phyloP scores from a whole-genome alignment of 176 grass and related monocot genomes.

The Elaeis guineensis region DNA sequence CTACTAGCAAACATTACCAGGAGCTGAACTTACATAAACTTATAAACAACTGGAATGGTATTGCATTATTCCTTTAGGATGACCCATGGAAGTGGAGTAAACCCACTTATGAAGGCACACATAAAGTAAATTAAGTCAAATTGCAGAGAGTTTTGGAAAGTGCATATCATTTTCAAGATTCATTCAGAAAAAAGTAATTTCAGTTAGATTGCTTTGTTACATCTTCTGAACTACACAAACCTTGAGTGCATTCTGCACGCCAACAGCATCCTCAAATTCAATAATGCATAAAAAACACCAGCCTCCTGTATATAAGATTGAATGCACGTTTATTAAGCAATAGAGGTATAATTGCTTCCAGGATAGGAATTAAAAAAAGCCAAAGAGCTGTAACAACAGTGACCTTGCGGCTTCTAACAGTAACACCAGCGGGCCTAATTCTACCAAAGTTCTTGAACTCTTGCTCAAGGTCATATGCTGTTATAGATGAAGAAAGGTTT shows the following conservation, averaged over 20 bases:
- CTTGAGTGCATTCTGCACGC: slow-evolving; percentile 52
- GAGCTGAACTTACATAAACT: too few relatives aligned
- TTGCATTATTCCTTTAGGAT: too few relatives aligned
- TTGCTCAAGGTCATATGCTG: slow-evolving; percentile 57
- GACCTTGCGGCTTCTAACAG: slow-evolving; percentile 74
- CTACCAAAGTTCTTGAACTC: slow-evolving; percentile 53
- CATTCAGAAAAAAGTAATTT: too few relatives aligned
- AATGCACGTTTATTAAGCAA: slow-evolving; percentile 11
- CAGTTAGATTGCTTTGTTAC: too few relatives aligned
- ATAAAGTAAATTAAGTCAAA: too few relatives aligned
- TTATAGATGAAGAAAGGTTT: slow-evolving; percentile 59
- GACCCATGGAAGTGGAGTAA: too few relatives aligned
- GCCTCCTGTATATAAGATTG: slow-evolving; percentile 37
- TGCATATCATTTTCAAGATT: too few relatives aligned
- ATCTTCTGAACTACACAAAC: slow-evolving; percentile 23
- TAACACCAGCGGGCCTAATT: slow-evolving; percentile 59
- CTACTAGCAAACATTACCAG: too few relatives aligned
- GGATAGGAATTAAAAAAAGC: neutral
- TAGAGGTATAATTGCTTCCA: neutral
- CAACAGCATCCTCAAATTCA: slow-evolving; percentile 52
- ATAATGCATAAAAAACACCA: slow-evolving; percentile 71
- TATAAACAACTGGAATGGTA: too few relatives aligned
- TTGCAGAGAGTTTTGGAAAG: too few relatives aligned
- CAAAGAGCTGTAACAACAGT: slow-evolving; percentile 9
- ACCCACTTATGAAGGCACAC: too few relatives aligned